phyloP scores from a whole-genome alignment of 1,284 basidiomycete genomes.

The Vanrija pseudolonga region DNA sequence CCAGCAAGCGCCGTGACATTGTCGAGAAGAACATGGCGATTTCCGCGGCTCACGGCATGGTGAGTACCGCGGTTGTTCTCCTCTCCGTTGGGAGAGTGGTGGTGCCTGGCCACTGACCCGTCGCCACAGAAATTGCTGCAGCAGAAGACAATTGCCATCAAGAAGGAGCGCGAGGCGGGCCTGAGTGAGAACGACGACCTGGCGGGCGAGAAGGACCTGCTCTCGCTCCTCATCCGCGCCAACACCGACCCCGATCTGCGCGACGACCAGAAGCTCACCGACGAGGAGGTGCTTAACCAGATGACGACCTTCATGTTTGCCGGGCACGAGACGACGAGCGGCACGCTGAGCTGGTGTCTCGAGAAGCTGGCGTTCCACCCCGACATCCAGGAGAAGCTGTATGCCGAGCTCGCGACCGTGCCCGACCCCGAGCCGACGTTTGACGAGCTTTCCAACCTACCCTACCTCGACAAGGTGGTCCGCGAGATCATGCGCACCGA shows the following conservation, averaged over 20 bases:
- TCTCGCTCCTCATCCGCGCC: conserved; percentile 51
- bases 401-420: conserved; percentile 54
- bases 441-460: conserved; percentile 50
- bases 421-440: conserved; percentile 42
- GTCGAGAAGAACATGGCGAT: no score
- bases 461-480: conserved; percentile 61
- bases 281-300: conserved; percentile 66
- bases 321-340: conserved; percentile 74
- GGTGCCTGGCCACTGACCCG: no score
- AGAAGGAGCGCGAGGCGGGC: no score
- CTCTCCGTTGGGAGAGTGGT: no score
- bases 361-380: conserved; percentile 61
- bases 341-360: conserved; percentile 67
- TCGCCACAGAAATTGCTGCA: no score
- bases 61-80: no score
- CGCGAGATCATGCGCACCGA: conserved; percentile 64
- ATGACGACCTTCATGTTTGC: conserved; percentile 66
- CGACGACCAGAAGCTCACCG: conserved; percentile 58
- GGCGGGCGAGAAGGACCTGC: conserved; percentile 50
- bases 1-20: no score
- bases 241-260: conserved; percentile 58
- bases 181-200: no score
- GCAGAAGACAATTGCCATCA: no score
- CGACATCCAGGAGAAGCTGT: conserved; percentile 58
- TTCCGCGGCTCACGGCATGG: no score